These are phyloP conservation scores for Flaveria robusta DNA, from an alignment of 129 eudicot genomes.

Conservation along the genomic window DNA sequence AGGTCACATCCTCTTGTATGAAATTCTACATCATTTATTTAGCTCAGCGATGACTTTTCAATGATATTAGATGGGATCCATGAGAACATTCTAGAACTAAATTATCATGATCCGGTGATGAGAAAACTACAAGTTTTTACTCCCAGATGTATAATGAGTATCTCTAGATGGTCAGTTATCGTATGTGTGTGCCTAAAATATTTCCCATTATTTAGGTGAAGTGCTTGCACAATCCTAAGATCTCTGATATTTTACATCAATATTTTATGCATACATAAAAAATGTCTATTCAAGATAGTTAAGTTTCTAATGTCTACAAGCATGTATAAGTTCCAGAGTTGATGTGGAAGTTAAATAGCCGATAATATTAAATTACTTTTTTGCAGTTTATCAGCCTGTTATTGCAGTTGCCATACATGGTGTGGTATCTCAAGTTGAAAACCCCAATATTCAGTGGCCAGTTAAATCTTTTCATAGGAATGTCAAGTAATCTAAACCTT, in stretches of 20 bases:
- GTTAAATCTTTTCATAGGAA: conserved; percentile 79
- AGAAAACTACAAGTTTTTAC: conserved; percentile 59
- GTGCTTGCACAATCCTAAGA: conserved; percentile 67
- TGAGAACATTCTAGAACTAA: conserved; percentile 77
- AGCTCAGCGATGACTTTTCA: conserved; percentile 39
- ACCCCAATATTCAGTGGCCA: conserved; percentile 91
- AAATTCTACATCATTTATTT: conserved; percentile 23
- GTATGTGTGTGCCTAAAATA: conserved; percentile 2
- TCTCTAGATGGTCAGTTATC: not conserved
- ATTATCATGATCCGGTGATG: conserved; percentile 88
- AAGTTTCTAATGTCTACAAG: conserved; percentile 17
- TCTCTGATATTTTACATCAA: conserved; percentile 67
- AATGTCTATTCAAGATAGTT: conserved; percentile 70
- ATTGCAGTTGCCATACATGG: conserved; percentile 62
- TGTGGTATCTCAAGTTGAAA: conserved; percentile 73
- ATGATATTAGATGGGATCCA: conserved; percentile 86
- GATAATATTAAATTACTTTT: conserved; percentile 6
- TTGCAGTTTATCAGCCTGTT: conserved; percentile 76
- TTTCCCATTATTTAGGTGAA: conserved; percentile 48
- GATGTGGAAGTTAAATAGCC: conserved; percentile 3
- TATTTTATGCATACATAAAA: conserved; percentile 82
- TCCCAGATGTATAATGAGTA: not conserved
- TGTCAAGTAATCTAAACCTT: conserved; percentile 13
- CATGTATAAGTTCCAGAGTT: conserved; percentile 4
- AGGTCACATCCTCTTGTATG: not conserved